Percentiles rank a stretch among this genome's conserved stretches.
These are phyloP conservation scores for Xylaria sp. DNA, from an alignment of 2,329 filamentous ascomycete species.

Conservation along the genomic window DNA sequence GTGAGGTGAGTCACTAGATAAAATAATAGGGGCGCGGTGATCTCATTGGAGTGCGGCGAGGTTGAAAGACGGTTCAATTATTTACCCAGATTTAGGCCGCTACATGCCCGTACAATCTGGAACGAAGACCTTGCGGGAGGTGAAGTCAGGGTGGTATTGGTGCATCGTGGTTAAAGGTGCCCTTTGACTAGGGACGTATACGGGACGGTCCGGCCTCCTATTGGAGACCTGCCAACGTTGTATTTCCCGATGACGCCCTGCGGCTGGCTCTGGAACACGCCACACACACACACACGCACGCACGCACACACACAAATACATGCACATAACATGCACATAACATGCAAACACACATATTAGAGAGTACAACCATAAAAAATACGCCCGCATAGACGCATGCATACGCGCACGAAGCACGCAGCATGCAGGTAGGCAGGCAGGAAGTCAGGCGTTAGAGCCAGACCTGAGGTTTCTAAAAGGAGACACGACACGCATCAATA, in stretches of 20 bases:
- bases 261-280: neutral
- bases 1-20: neutral
- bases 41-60: conserved; percentile 24
- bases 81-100: conserved; percentile 20
- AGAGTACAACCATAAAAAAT: too few relatives aligned
- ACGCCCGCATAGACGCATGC: too few relatives aligned
- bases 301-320: too few relatives aligned
- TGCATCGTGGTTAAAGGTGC: conserved; percentile 1
- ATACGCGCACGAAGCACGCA: too few relatives aligned
- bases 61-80: conserved; percentile 14
- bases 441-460: too few relatives aligned
- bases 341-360: too few relatives aligned
- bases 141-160: conserved; percentile 23
- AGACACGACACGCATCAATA: too few relatives aligned
- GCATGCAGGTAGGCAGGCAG: too few relatives aligned
- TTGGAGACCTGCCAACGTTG: neutral
- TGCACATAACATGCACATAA: too few relatives aligned
- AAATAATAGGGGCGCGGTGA: neutral
- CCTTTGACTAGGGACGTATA: neutral
- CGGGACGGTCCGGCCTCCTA: too few relatives aligned
- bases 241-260: neutral
- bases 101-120: conserved; percentile 12
- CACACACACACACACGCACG: neutral
- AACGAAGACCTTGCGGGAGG: conserved; percentile 20
- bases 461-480: too few relatives aligned